These are phyloP conservation scores for Aquilaria agallochum DNA, from an alignment of 441 rosid genomes.

Conservation along the genomic window DNA sequence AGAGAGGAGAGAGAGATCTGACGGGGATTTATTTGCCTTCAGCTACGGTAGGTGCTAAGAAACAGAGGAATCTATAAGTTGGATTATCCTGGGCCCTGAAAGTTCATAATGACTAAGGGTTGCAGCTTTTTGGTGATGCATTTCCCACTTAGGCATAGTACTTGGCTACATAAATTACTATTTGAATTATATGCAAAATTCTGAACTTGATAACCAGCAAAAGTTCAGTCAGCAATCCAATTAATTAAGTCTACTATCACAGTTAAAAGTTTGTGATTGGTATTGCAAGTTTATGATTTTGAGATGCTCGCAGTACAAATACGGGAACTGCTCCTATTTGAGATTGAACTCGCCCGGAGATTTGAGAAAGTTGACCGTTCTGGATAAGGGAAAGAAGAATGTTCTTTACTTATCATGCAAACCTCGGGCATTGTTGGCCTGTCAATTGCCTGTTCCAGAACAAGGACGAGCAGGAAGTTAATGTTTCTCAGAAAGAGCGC, in stretches of 20 bases:
- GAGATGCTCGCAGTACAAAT: constrained; percentile 17
- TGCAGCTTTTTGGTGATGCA: too few relatives aligned
- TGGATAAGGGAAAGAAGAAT: constrained; percentile 10
- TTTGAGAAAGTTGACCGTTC: constrained; percentile 12
- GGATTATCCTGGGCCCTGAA: neutral
- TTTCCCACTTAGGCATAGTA: too few relatives aligned
- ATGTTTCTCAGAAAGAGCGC: neutral
- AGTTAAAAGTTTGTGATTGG: too few relatives aligned
- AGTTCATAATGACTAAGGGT: too few relatives aligned
- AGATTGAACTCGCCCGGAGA: neutral
- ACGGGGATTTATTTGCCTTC: neutral
- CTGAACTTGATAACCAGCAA: too few relatives aligned
- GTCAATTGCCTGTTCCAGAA: constrained; percentile 13
- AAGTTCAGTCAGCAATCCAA: too few relatives aligned
- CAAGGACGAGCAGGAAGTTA: constrained; percentile 18
- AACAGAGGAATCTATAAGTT: neutral
- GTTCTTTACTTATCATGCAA: constrained; percentile 16
- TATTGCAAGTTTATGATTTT: constrained; percentile 15
- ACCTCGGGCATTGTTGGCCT: constrained; percentile 20
- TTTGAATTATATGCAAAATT: too few relatives aligned
- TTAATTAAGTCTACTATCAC: too few relatives aligned
- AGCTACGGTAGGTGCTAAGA: too few relatives aligned
- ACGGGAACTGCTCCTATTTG: constrained; percentile 7
- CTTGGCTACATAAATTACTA: too few relatives aligned
- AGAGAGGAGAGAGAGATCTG: neutral